These are phyloP conservation scores for Puccinia triticina DNA, from an alignment of 1,284 basidiomycete genomes.

Conservation along the genomic window DNA sequence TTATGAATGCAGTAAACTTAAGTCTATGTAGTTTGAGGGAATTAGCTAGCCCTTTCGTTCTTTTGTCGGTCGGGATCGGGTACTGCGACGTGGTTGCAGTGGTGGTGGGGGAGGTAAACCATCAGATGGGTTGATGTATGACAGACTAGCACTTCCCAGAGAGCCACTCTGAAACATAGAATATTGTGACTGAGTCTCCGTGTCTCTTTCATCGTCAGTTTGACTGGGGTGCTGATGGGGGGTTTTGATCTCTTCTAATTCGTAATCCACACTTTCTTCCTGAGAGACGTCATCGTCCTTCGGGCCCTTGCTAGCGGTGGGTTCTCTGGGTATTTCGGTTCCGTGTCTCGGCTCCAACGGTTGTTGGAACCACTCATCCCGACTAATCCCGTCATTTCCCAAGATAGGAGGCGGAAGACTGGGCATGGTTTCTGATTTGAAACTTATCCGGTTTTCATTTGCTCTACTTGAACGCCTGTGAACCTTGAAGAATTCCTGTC, in stretches of 20 bases:
- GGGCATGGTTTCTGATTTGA: not conserved
- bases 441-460: constrained; percentile 22
- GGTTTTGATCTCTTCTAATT: constrained; percentile 25
- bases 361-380: not conserved
- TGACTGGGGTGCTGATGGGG: constrained; percentile 26
- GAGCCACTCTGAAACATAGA: constrained; percentile 10
- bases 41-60: not conserved
- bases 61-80: constrained; percentile 14
- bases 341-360: constrained; percentile 21
- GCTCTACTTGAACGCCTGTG: constrained; percentile 9
- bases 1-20: not conserved
- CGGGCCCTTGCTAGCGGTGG: not conserved
- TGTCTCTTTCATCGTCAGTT: constrained; percentile 31
- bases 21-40: not conserved
- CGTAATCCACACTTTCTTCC: not conserved
- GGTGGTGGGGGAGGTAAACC: constrained; percentile 34
- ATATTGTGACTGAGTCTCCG: constrained; percentile 16
- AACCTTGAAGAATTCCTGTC: constrained; percentile 41
- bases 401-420: constrained; percentile 16
- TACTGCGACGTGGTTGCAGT: constrained; percentile 5
- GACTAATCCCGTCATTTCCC: constrained; percentile 6
- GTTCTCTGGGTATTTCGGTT: constrained; percentile 19
- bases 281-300: not conserved
- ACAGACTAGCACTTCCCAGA: constrained; percentile 11
- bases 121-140: constrained; percentile 33